Base-by-base conservation (phyloP, 2,329 filamentous ascomycete species). In the Cryphonectria parasitica region DNA sequence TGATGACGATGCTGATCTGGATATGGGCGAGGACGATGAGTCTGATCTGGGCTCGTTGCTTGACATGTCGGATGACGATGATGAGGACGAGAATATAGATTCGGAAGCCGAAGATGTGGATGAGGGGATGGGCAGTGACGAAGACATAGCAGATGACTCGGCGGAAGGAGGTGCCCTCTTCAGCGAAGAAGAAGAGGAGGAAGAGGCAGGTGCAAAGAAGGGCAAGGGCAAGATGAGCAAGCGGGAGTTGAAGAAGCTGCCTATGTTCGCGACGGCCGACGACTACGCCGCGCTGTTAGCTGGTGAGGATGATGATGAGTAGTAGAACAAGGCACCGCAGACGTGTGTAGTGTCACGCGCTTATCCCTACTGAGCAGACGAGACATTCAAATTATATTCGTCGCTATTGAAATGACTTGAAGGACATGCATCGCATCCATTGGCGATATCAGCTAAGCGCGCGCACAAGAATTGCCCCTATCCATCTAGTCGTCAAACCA, bases 261-360 rank as follows among this genome's bases (percentile, higher is more conserved):
- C 96, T 8, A 97, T 90, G 49, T 99, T 99, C 83, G 96, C 97
- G 28, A 97, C 93, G 43, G 92, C 88, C 43, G 96, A 98, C 68
- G 96, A 98, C 79, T 99, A 98, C 80, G 95, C 94, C 22, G 92
- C 92, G 76, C 86, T 97, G 82, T 82, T 97, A 79, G 92, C 86
- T 4, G 87, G 89, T 74, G 93, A 96, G 66, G 89, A 90, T 73
- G 90, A 90, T 25, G 82, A 82, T 10, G 28, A 69, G 10, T 62
- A 68, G 6, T 62, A 68, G 3, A 63, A 62, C 22, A 28, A 63
- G 34, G 7, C n/a, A 64, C 13, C 36, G 31, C 22, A 31, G 36
- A 43, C 19, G 36, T 45, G 15, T 43, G 11, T 13, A 62, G 11
- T 19, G 60, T 15, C 25, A 58, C n/a, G 25, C 15, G 28, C 13